Percentiles rank a stretch among this genome's conserved stretches.
These are phyloP conservation scores for Salix koriyanagi DNA, from an alignment of 345 rosid genomes.

Conservation along the genomic window DNA sequence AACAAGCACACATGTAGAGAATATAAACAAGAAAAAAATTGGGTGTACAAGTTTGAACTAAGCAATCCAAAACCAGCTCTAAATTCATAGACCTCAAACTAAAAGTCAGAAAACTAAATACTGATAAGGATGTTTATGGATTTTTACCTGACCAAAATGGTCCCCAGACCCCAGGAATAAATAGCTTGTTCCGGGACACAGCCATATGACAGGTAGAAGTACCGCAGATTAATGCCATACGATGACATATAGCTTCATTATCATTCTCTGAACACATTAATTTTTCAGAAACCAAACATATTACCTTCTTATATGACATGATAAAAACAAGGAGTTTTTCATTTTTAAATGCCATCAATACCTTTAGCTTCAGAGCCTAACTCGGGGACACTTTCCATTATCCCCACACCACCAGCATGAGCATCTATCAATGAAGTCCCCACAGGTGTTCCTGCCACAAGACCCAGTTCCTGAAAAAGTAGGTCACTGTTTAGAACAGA, in stretches of 20 bases:
- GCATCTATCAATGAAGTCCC: conserved; percentile 95
- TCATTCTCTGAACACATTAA: conserved; percentile 38
- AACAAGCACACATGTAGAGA: too few species aligned
- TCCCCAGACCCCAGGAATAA: conserved; percentile 98
- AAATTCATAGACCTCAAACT: not conserved
- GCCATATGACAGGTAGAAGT: conserved; percentile 99
- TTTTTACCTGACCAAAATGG: conserved; percentile 94
- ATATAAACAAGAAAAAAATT: too few species aligned
- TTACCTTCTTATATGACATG: not conserved
- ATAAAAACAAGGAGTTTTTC: not conserved
- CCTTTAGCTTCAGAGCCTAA: conserved; percentile 50
- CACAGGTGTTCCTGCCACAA: conserved; percentile 74
- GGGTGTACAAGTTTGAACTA: not conserved
- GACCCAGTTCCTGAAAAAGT: conserved; percentile 67
- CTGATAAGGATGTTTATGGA: not conserved
- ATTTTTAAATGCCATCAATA: conserved; percentile 17
- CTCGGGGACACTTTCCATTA: conserved; percentile 69
- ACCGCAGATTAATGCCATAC: conserved; percentile 90
- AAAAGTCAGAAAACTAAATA: not conserved
- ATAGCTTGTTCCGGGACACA: conserved; percentile 70
- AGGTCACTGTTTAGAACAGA: conserved; percentile 10
- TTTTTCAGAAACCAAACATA: not conserved
- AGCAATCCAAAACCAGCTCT: not conserved
- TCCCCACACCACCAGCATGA: conserved; percentile 98
- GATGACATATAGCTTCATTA: conserved; percentile 62